Conservation (phyloP, 1,139 yeast species). For the Hyphopichia khmerensis region DNA sequence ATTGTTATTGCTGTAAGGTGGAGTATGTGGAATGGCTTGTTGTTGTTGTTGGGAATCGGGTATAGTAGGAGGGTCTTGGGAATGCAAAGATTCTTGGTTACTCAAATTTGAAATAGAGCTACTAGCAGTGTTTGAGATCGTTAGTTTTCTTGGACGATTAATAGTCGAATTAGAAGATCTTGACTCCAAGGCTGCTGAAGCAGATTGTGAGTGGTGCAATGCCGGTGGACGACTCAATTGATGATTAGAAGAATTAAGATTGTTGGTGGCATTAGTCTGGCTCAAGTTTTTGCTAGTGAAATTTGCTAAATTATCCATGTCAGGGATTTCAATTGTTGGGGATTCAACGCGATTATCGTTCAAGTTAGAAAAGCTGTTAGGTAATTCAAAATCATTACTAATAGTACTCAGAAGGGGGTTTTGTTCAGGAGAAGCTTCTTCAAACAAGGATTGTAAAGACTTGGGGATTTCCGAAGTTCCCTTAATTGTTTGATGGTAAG, state of each 20-base stretch:
- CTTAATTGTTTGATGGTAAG: not conserved
- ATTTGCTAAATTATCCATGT: slow-evolving; percentile 37
- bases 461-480: slow-evolving; percentile 57
- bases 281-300: slow-evolving; percentile 13
- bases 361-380: slow-evolving; percentile 11
- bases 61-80: slow-evolving; percentile 6
- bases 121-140: slow-evolving; percentile 37
- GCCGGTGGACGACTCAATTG: slow-evolving; percentile 51
- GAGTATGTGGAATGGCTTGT: slow-evolving; percentile 30
- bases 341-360: slow-evolving; percentile 29
- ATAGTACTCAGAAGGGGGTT: slow-evolving; percentile 5
- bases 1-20: slow-evolving; percentile 29
- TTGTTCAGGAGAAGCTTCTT: slow-evolving; percentile 27
- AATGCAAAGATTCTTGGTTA: slow-evolving; percentile 2
- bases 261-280: slow-evolving; percentile 11
- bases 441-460: slow-evolving; percentile 71
- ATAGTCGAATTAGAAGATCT: slow-evolving; percentile 18
- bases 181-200: slow-evolving; percentile 44
- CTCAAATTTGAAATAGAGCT: slow-evolving; percentile 10
- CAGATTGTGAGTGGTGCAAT: slow-evolving; percentile 49
- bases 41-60: slow-evolving; percentile 10
- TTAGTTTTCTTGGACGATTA: slow-evolving; percentile 29
- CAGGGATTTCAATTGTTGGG: slow-evolving; percentile 49
- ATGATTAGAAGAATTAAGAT: slow-evolving; percentile 14
- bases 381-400: slow-evolving; percentile 12